Base-by-base conservation (phyloP, 2,329 filamentous ascomycete species). In the Verticillium dahliae region DNA sequence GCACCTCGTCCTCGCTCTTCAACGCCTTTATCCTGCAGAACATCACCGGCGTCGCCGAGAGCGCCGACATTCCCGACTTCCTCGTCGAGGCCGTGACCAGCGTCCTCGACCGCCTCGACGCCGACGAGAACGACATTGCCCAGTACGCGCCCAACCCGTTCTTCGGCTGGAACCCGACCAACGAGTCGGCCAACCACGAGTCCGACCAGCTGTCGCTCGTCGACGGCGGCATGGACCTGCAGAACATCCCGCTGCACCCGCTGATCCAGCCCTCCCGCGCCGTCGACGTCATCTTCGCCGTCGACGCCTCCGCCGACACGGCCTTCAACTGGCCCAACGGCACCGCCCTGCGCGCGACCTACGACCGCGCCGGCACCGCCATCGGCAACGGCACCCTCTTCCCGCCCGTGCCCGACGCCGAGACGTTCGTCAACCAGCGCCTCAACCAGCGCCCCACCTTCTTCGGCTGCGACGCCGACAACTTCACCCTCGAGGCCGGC, bases 1-100 rank as follows among this genome's bases (percentile, higher is more conserved):
- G 91, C 62, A 95, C 91, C 0, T 92, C 89, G 11, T 91, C 88
- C 15, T 88, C 88, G 9, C 80, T 96, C 4, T 96, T 96, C 80
- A 96, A 96, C 76, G 79, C 87, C 61, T 81, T 96, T 82, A 80
- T 96, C 86, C 41, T 95, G 86, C 33, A 78, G 69, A 71, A 78
- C 62, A 76, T 67, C 52, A 57, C 71, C 22, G 70, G 65, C 68
- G 34, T 65, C 64, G 41, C 63, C 61, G 15, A 67, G 75, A 34
- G 67, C 72, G n/a, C 72, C 72, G 52, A 60, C 22, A 41, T 66
- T 22, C 61, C 59, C 56, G n/a, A 63, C 34, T 67, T 70, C 35
- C 72, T 79, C 34, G 71, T 79, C 56, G 74, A 80, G 7, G 73
- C 81, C 9, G 66, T 90, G 6, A 68, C 70, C 1, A 66, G 73